phyloP scores from a whole-genome alignment of 202 grass and related monocot genomes.

The Miscanthus sacchariflorus region DNA sequence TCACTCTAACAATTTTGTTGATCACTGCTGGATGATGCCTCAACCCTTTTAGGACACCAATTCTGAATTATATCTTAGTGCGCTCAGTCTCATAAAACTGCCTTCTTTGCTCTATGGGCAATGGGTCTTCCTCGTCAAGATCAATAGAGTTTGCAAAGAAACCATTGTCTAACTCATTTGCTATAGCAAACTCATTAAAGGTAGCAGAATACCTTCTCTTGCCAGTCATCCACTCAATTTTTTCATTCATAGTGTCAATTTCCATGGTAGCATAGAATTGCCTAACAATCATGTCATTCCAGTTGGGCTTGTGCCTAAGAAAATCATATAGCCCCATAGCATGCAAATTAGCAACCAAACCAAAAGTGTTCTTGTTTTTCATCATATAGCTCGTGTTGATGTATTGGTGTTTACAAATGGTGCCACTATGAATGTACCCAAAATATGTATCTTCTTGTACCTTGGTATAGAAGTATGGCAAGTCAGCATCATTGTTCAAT shows the following conservation, averaged over 20 bases:
- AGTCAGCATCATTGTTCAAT: neutral
- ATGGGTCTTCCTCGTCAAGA: neutral
- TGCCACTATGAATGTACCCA: neutral
- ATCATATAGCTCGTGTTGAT: neutral
- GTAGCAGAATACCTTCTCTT: neutral
- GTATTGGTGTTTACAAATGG: neutral
- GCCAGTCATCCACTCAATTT: neutral
- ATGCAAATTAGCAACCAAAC: no score
- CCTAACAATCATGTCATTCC: neutral
- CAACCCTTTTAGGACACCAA: neutral
- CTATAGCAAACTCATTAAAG: neutral
- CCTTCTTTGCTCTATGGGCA: neutral
- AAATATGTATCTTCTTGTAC: no score
- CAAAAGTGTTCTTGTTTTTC: no score
- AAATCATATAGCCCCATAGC: no score
- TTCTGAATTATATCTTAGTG: neutral
- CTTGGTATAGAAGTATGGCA: neutral
- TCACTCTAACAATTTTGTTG: neutral
- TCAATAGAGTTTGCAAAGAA: neutral
- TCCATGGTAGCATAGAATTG: neutral
- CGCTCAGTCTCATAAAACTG: neutral
- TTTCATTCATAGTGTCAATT: neutral
- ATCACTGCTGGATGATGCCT: neutral
- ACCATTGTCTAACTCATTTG: neutral
- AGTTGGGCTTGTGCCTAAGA: neutral